Conservation (phyloP, 2,329 filamentous ascomycete species). For the Helotiales sp. region DNA sequence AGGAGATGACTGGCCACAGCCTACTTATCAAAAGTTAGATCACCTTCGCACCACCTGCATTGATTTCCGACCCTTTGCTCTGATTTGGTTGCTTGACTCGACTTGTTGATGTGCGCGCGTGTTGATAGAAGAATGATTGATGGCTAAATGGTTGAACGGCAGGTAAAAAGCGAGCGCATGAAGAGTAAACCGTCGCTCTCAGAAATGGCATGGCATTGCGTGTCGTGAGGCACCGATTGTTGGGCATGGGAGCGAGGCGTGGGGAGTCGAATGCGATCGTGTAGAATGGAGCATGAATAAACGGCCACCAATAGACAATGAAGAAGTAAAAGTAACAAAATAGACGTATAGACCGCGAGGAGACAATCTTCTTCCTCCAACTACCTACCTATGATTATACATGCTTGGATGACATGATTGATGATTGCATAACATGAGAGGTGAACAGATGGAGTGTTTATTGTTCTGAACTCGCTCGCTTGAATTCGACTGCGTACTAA, state of each 20-base stretch:
- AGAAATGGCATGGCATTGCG: not conserved
- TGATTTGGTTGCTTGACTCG: not conserved
- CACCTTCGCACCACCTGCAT: slow-evolving; percentile 7
- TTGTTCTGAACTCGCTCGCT: not conserved
- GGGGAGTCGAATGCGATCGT: not conserved
- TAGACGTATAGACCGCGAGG: slow-evolving; percentile 10
- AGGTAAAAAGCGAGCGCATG: slow-evolving; percentile 35
- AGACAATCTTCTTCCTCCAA: no score
- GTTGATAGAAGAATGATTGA: not conserved
- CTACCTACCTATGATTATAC: no score
- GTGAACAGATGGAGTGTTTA: no score
- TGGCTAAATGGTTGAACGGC: slow-evolving; percentile 21
- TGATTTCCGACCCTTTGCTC: not conserved
- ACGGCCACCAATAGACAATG: not conserved
- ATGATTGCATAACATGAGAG: no score
- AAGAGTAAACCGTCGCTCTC: slow-evolving; percentile 21
- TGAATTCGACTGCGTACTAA: not conserved
- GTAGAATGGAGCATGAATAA: not conserved
- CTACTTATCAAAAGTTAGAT: slow-evolving; percentile 70
- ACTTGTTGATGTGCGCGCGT: not conserved
- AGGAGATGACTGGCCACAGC: slow-evolving; percentile 88
- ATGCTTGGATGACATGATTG: no score
- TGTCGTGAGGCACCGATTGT: not conserved
- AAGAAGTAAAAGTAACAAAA: not conserved
- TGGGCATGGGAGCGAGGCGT: not conserved